Conservation (phyloP, 176 grass and related monocot species). For the Chrysopogon serrulatus region DNA sequence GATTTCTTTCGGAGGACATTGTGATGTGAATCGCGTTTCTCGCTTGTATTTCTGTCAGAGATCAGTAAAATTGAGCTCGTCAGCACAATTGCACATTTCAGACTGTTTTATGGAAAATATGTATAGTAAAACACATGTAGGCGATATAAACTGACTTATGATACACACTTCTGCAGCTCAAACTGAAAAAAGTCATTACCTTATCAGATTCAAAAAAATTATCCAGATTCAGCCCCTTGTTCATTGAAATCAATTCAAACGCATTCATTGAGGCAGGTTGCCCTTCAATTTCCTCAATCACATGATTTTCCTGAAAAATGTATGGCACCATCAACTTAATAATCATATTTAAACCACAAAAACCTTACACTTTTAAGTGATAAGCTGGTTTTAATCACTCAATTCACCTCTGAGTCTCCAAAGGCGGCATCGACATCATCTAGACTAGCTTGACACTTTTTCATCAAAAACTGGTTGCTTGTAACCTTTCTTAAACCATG, state of each 20-base stretch:
- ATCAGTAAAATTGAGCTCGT: background rate
- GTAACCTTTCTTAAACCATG: conserved; percentile 88
- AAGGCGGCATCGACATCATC: conserved; percentile 87
- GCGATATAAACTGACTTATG: background rate
- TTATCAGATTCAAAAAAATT: conserved; percentile 87
- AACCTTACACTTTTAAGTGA: background rate
- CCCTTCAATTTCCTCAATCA: conserved; percentile 66
- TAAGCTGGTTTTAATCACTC: conserved; percentile 22
- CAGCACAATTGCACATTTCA: background rate
- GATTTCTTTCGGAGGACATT: conserved; percentile 64
- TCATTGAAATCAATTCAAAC: conserved; percentile 87
- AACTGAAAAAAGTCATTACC: conserved; percentile 33
- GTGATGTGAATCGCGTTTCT: conserved; percentile 83
- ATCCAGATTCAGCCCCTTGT: conserved; percentile 68
- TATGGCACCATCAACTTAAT: background rate
- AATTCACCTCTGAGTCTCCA: conserved; percentile 67
- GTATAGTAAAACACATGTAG: background rate
- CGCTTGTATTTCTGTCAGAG: conserved; percentile 67
- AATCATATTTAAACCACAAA: background rate
- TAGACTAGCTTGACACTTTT: conserved; percentile 40
- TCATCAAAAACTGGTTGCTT: conserved; percentile 64
- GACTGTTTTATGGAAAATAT: background rate
- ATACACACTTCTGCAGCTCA: background rate
- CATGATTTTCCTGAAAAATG: conserved; percentile 63
- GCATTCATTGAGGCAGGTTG: conserved; percentile 80